A percentile compares a stretch with the other conserved stretches of the same genome.
Evolutionary conservation across 371 early-diverging fungal genomes (phyloP).

Genomic region (Fennellomyces sp.): DNA sequence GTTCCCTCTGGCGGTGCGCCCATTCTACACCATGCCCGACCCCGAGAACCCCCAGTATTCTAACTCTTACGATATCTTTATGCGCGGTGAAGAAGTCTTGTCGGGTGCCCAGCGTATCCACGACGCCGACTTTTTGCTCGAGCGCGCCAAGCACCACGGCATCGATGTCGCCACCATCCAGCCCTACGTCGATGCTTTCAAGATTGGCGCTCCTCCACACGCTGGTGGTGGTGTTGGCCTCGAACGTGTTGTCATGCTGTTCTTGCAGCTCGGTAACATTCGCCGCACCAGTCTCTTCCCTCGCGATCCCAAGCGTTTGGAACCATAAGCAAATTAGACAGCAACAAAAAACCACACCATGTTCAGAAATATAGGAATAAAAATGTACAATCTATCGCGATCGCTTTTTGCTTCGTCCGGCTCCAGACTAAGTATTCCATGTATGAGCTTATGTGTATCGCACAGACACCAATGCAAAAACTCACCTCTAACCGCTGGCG

Average conservation of each 20-base stretch:
- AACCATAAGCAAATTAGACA: conserved; percentile 71
- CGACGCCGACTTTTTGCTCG: conserved; percentile 82
- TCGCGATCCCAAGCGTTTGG: conserved; percentile 97
- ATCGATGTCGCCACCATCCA: conserved; percentile 88
- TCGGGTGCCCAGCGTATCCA: conserved; percentile 99
- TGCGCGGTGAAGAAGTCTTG: conserved; percentile 99
- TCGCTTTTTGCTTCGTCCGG: conserved; percentile 9
- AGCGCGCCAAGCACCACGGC: conserved; percentile 84
- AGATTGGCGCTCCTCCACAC: conserved; percentile 99
- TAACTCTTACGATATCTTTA: conserved; percentile 99
- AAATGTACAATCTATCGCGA: neutral
- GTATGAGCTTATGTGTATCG: neutral
- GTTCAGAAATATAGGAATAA: neutral
- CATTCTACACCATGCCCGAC: conserved; percentile 99
- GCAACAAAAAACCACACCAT: neutral
- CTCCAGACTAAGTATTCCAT: neutral
- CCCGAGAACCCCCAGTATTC: conserved; percentile 86
- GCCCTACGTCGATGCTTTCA: conserved; percentile 98
- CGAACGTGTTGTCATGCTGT: conserved; percentile 99
- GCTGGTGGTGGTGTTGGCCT: conserved; percentile 99
- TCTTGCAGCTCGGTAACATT: conserved; percentile 96
- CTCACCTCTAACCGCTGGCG: conserved; percentile 23
- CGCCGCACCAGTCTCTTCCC: conserved; percentile 98
- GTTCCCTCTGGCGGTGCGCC: conserved; percentile 96
- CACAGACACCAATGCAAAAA: neutral